Evolutionary conservation across 1,284 basidiomycete species (phyloP).

Genomic region (Heterobasidion annosum): DNA sequence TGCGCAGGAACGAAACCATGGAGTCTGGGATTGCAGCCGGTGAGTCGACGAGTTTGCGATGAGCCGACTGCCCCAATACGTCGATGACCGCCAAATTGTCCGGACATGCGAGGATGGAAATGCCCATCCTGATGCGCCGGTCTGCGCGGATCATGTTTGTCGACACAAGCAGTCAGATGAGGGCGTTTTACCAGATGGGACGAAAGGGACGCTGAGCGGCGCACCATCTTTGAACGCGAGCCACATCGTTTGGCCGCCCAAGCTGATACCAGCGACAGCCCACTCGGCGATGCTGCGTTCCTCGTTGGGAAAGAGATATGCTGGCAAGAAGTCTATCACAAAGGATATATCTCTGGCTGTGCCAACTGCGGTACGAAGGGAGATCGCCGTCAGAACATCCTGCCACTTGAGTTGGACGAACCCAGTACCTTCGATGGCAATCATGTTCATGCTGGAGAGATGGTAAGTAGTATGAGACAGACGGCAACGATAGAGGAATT

Average conservation of each 20-base stretch:
- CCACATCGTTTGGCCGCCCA: slow-evolving; percentile 79
- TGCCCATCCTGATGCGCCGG: slow-evolving; percentile 57
- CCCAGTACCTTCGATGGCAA: background rate
- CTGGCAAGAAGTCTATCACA: slow-evolving; percentile 73
- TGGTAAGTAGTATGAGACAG: background rate
- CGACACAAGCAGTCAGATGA: too few species aligned
- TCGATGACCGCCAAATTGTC: slow-evolving; percentile 59
- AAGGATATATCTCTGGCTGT: slow-evolving; percentile 72
- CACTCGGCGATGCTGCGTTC: slow-evolving; percentile 61
- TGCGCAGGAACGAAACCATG: slow-evolving; percentile 20
- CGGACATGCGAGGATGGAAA: slow-evolving; percentile 77
- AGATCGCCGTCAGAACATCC: background rate
- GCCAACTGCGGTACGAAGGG: slow-evolving; percentile 35
- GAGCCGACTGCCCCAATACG: too few species aligned
- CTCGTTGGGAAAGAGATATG: slow-evolving; percentile 68
- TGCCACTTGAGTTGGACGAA: too few species aligned
- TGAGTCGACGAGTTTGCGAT: too few species aligned
- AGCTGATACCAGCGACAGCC: slow-evolving; percentile 62
- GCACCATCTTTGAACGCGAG: slow-evolving; percentile 19
- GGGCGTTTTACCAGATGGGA: slow-evolving; percentile 2
- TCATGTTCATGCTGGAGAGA: background rate
- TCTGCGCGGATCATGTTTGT: slow-evolving; percentile 30
- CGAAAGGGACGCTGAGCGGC: slow-evolving; percentile 1
- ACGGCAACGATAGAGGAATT: background rate
- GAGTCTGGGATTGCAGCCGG: too few species aligned